Conservation (phyloP, 2,329 filamentous ascomycete genomes). For the Penicillium freii region DNA sequence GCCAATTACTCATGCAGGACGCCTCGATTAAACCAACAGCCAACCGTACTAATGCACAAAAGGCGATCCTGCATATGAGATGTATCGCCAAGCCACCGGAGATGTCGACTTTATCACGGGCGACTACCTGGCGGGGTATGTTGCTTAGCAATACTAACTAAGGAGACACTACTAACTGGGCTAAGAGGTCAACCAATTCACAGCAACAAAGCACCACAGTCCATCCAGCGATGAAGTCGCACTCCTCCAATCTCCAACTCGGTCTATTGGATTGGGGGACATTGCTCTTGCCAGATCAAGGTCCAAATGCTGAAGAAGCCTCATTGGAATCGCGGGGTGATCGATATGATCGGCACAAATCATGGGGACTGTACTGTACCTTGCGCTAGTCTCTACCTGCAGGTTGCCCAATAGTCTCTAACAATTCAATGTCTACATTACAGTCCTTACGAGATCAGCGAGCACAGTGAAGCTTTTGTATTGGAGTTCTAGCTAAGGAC, state of each 20-base stretch:
- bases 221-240: constrained; percentile 21
- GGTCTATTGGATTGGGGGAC: constrained; percentile 42
- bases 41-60: neutral
- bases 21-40: neutral
- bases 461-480: too few relatives aligned
- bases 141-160: neutral
- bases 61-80: constrained; percentile 38
- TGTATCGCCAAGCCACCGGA: constrained; percentile 39
- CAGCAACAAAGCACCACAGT: constrained; percentile 40
- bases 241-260: constrained; percentile 20
- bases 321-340: too few relatives aligned
- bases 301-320: too few relatives aligned
- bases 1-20: constrained; percentile 32
- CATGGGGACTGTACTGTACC: too few relatives aligned
- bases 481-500: neutral
- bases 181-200: constrained; percentile 39
- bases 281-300: constrained; percentile 41
- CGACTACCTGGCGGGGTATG: constrained; percentile 51
- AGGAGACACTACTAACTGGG: constrained; percentile 10
- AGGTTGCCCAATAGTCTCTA: too few relatives aligned
- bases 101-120: constrained; percentile 54
- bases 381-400: too few relatives aligned
- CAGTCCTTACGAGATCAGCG: too few relatives aligned
- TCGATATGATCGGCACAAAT: too few relatives aligned
- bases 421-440: too few relatives aligned